A percentile compares a stretch with the other conserved stretches of the same genome.
Conservation (phyloP, 1,139 yeast species). For the Suhomyces wounanorum region DNA sequence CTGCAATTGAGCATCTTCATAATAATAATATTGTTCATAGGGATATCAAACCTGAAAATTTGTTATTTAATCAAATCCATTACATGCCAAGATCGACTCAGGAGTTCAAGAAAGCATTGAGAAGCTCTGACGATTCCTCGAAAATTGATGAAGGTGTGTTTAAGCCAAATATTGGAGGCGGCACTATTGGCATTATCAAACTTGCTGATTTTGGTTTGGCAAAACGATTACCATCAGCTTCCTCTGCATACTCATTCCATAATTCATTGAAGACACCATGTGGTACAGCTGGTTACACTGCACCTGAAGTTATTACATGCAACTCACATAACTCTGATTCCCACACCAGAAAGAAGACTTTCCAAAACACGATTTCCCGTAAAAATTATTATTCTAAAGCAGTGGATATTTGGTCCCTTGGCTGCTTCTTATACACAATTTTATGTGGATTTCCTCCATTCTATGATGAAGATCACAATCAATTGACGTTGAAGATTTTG, state of each 20-base stretch:
- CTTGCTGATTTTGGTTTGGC: slow-evolving; percentile 94
- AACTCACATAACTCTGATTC: slow-evolving; percentile 19
- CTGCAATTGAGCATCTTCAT: slow-evolving; percentile 81
- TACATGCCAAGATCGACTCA: slow-evolving; percentile 48
- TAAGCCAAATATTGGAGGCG: slow-evolving; percentile 78
- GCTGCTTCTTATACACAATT: slow-evolving; percentile 87
- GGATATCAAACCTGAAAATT: slow-evolving; percentile 93
- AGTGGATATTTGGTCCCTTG: slow-evolving; percentile 96
- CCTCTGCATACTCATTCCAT: slow-evolving; percentile 43
- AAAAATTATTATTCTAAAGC: slow-evolving; percentile 85
- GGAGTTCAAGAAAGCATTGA: slow-evolving; percentile 41
- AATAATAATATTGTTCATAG: slow-evolving; percentile 88
- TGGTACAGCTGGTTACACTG: slow-evolving; percentile 90
- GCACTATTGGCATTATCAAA: slow-evolving; percentile 83
- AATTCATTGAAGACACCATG: slow-evolving; percentile 77
- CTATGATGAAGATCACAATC: slow-evolving; percentile 83
- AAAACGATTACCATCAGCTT: slow-evolving; percentile 66
- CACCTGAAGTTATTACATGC: slow-evolving; percentile 83
- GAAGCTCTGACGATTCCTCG: slow-evolving; percentile 74
- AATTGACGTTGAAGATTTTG: slow-evolving; percentile 80
- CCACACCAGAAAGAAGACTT: slow-evolving; percentile 13
- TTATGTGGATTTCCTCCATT: slow-evolving; percentile 97
- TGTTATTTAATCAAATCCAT: slow-evolving; percentile 59
- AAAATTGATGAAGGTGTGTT: slow-evolving; percentile 90
- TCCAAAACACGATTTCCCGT: slow-evolving; percentile 33